Evolutionary conservation across 2,329 filamentous ascomycete species (phyloP), one percentile per base, ranked within the genome.

Genomic region (Cucurbitaria berberidis): DNA sequence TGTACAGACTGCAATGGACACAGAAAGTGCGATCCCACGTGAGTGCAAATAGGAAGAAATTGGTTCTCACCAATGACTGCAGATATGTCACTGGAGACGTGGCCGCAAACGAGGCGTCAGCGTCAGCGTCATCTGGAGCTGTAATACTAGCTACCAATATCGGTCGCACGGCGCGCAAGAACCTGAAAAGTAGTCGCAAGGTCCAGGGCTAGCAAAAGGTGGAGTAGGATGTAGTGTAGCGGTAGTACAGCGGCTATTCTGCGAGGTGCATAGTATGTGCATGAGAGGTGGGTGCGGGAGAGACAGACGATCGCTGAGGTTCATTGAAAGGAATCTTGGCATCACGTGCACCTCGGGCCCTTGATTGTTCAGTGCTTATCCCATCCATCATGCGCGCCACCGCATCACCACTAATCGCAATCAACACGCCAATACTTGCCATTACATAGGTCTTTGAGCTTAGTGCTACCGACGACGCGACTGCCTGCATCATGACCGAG

Each of bases 401-500:
- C 39, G 44, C 2, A 36, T 16, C 40, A 29, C 19, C 24, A 18
- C 24, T n/a, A 26, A 40, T 6, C 36, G 36, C 9, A 8, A 22
- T 4, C 36, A 22, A 10, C 15, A 2, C 40, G 9, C 16, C 24
- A 2, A 29, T 15, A 27, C 15, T 26, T 11, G 30, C 13, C 30
- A 5, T 34, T 11, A 16, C 11, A 16, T 34, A 34, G 30, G 5
- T 34, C 30, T 13, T 34, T 13, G 11, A 34, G 5, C 30, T 34
- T 5, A 34, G 30, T 16, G 5, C 30, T 5, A 4, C 30, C 5
- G 13, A 34, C n/a, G 11, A 34, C 30, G n/a, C 30, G 29, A 39
- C 16, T n/a, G 24, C 9, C 21, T 13, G 27, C 39, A 19, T 34
- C 26, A 73, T 74, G 69, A 54, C 69, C 29, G 69, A 73, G 32